Percentiles rank a stretch among this genome's conserved stretches.
phyloP scores from a whole-genome alignment of 2,329 filamentous ascomycete species.

The Colletotrichum endophyticum region DNA sequence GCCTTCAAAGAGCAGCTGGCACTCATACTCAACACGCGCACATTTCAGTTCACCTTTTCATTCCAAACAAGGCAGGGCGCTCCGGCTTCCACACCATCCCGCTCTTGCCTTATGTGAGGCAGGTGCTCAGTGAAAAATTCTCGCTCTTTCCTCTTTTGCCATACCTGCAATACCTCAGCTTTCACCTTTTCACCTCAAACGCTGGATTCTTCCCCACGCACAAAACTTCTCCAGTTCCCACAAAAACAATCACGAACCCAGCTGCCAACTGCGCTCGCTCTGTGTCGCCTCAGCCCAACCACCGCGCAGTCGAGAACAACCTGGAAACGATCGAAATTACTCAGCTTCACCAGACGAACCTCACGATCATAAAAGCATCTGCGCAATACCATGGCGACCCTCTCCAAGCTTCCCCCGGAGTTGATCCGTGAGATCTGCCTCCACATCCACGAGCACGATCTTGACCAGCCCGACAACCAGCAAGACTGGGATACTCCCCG shows the following conservation, averaged over 20 bases:
- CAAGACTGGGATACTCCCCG: background rate
- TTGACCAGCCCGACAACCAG: background rate
- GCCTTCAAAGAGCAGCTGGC: no score
- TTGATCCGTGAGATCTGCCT: background rate
- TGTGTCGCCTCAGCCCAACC: background rate
- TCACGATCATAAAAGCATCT: background rate
- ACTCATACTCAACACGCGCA: no score
- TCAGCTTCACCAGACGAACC: background rate
- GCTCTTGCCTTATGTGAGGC: background rate
- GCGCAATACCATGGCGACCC: background rate
- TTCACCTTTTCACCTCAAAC: background rate
- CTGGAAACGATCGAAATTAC: background rate
- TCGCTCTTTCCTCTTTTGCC: background rate
- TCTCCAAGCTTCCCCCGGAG: background rate
- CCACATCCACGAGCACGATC: background rate
- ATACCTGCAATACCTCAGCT: background rate
- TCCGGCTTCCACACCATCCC: background rate
- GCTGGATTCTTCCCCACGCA: background rate
- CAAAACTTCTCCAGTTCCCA: background rate
- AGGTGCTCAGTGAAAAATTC: background rate
- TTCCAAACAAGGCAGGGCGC: no score
- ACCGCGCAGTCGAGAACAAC: background rate
- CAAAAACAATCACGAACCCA: background rate
- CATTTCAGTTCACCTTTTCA: no score
- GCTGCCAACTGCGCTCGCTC: background rate